Evolutionary conservation across 306 rosid species (phyloP).

Genomic region (Vicia villosa): DNA sequence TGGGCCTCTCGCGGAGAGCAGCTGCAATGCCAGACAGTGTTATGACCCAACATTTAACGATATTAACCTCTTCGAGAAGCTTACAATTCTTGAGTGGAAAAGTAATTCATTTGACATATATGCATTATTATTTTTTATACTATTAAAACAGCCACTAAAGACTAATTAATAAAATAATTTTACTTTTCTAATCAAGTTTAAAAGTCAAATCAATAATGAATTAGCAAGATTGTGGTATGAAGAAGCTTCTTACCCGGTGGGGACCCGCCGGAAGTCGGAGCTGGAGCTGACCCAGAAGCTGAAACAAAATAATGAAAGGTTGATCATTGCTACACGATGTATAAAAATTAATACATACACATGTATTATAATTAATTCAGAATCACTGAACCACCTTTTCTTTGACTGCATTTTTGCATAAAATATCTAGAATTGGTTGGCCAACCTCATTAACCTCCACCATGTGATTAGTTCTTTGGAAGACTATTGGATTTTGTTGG

Average conservation of each 20-base stretch:
- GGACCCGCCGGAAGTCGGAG: conserved; percentile 33
- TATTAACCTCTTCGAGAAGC: conserved; percentile 40
- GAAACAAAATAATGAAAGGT: neutral
- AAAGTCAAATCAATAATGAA: neutral
- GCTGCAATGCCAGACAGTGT: conserved; percentile 48
- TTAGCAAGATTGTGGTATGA: neutral
- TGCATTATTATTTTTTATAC: too few species aligned
- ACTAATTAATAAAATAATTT: neutral
- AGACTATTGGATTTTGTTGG: too few species aligned
- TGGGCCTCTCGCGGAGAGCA: conserved; percentile 37
- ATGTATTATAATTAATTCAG: too few species aligned
- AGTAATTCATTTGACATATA: conserved; percentile 46
- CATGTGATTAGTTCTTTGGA: too few species aligned
- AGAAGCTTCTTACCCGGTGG: conserved; percentile 45
- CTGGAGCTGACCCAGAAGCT: conserved; percentile 32
- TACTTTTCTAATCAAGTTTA: neutral
- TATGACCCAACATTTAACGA: conserved; percentile 38
- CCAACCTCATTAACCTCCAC: too few species aligned
- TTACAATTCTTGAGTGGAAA: conserved; percentile 35
- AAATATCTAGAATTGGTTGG: too few species aligned
- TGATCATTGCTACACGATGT: neutral
- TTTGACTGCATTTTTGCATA: too few species aligned
- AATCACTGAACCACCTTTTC: too few species aligned
- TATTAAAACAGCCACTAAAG: neutral
- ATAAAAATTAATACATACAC: neutral